phyloP scores from a whole-genome alignment of 768 basidiomycete genomes.

The Pleurotus pulmonarius region DNA sequence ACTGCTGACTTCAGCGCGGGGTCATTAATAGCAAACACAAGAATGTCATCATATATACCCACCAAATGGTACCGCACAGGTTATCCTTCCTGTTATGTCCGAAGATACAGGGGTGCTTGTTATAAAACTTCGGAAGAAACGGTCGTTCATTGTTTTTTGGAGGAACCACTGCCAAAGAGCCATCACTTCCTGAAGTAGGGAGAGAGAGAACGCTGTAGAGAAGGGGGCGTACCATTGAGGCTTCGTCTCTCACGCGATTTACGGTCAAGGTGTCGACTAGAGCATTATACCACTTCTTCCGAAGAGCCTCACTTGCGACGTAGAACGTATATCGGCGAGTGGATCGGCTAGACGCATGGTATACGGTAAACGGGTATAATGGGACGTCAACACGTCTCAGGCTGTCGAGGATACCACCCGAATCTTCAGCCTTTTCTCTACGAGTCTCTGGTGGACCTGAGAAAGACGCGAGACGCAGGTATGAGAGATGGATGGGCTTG shows the following conservation, averaged over 20 bases:
- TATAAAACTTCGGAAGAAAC: conserved; percentile 49
- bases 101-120: conserved; percentile 19
- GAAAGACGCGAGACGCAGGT: conserved; percentile 70
- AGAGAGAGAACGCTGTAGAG: background rate
- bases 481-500: conserved; percentile 79
- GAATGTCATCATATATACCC: conserved; percentile 15
- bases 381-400: conserved; percentile 48
- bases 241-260: conserved; percentile 61
- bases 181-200: background rate
- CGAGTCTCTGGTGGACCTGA: conserved; percentile 54
- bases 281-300: conserved; percentile 61
- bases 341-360: conserved; percentile 56
- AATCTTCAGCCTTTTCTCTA: conserved; percentile 56
- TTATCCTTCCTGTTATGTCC: conserved; percentile 52
- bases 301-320: conserved; percentile 49
- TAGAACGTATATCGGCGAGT: conserved; percentile 72
- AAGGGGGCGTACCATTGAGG: conserved; percentile 56
- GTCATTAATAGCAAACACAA: background rate
- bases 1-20: conserved; percentile 33
- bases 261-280: conserved; percentile 63
- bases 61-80: conserved; percentile 65
- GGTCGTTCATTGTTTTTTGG: conserved; percentile 52
- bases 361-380: conserved; percentile 76
- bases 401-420: conserved; percentile 50
- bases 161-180: conserved; percentile 57